Base-by-base conservation (phyloP, 2,329 filamentous ascomycete genomes). In the Exophiala viscosa region DNA sequence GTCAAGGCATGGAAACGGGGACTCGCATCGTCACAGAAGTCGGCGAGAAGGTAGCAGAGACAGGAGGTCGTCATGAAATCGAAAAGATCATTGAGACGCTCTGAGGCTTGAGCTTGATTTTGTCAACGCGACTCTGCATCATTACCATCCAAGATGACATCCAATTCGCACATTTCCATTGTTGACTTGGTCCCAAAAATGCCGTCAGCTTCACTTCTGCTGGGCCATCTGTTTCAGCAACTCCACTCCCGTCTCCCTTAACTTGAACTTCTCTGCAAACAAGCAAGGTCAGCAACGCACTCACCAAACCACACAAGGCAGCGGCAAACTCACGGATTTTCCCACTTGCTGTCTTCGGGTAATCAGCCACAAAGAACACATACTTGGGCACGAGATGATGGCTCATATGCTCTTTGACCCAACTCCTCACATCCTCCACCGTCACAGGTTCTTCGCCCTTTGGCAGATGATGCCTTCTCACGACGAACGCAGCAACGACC, bases 321-420 rank as follows among this genome's bases (percentile, higher is more conserved):
- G 23, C 5, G 23, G 23, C 23, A 31, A 42, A 58, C 74, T 97
- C 96, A 73, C 96, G 90, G 50, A 97, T 91, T 81, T 99, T 99
- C 18, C 92, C 92, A 68, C 90, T 96, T 5, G 90, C 88, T 33
- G 93, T 99, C 79, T 96, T 96, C 15, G 92, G 92, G 67, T 88
- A 95, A n/a, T 84, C 81, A 1, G 85, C 78, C 0, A 88, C 77
- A 80, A 88, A 96, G 67, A 96, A 96, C n/a, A 97, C 80, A 66
- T 92, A 83, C 70, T 88, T 93, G 0, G 92, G 92, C 47, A 88
- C 88, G 33, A 85, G 68, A 66, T 96, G 82, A 69, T 92, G 88
- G 59, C 82, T 83, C 57, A 97, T 69, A 45, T 78, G 81, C 51
- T 76, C 73, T 43, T 79, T 73, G 2, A 96, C 90, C 88, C 88